Evolutionary conservation across 2,329 filamentous ascomycete genomes (phyloP), one percentile per base, ranked within the genome.

Genomic region (Claviceps pusilla): DNA sequence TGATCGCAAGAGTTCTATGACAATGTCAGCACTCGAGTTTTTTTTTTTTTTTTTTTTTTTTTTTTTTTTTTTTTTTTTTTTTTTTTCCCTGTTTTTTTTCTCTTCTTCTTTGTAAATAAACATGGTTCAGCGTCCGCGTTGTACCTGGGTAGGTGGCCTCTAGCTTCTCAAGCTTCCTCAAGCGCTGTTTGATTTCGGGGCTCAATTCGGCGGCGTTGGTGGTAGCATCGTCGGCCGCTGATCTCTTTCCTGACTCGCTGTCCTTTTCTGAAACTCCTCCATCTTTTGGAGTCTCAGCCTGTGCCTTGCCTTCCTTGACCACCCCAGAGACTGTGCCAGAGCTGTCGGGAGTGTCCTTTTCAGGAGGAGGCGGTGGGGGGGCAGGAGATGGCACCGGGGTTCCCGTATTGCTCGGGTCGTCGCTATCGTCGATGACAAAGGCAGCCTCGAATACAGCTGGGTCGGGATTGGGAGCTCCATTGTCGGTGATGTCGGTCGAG

Each of bases 121-220:
- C 19, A 42, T 16, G 31, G 14, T 19, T 12, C 24, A 9, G 24
- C 24, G 48, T 9, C 4, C 46, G 51, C 4, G 28, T 43, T 68
- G 47, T 75, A 90, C 87, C 88, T 65, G 87, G 82, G 68, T 97
- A 97, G 55, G 86, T 88, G 5, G 82, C 76, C 65, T 96, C 91
- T 24, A 97, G 74, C 67, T 89, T 95, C 55, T 95, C 89, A n/a
- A 97, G 74, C 68, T 88, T 91, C 57, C 86, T 81, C 59, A 97
- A 71, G 66, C 84, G 90, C 35, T 80, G 76, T 55, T 80, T 81
- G 33, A 95, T 76, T 50, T 95, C 88, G 3, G 82, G 77, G 0
- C 89, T 78, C 37, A 95, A 69, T 53, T 89, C 86, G 6, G 70
- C 24, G 65, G 56, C 28, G 54, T 57, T 53, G 10, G 58, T 31